These are phyloP conservation scores for Naegleria lovaniensis DNA, from an alignment of 208 protist species.

Conservation along the genomic window DNA sequence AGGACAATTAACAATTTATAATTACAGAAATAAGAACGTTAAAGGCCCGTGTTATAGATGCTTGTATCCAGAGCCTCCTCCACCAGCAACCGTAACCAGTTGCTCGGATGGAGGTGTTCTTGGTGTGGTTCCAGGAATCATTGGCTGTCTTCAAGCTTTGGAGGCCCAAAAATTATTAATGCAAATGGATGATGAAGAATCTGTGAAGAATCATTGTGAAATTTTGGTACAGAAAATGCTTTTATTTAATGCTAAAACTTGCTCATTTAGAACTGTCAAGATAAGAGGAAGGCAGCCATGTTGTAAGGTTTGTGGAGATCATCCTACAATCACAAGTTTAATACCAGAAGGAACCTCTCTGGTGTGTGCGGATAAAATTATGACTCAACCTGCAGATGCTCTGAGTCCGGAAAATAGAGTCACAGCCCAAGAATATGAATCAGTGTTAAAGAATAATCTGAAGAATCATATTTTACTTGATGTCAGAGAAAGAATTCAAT, in stretches of 20 bases:
- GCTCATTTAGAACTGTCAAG: conserved; percentile 58
- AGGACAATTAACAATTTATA: conserved; percentile 83
- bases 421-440: neutral
- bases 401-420: conserved; percentile 14
- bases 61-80: conserved; percentile 75
- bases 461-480: conserved; percentile 18
- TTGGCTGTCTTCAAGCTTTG: conserved; percentile 83
- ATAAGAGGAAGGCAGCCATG: conserved; percentile 51
- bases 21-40: conserved; percentile 38
- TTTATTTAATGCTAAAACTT: conserved; percentile 69
- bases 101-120: conserved; percentile 84
- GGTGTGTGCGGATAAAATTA: neutral
- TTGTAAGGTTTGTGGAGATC: conserved; percentile 61
- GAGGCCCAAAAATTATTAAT: conserved; percentile 76
- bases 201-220: neutral
- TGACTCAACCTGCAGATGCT: neutral
- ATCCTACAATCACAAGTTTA: conserved; percentile 7
- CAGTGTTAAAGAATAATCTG: neutral
- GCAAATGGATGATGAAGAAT: conserved; percentile 49
- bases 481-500: conserved; percentile 25
- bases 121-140: conserved; percentile 79
- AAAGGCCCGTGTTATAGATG: conserved; percentile 79
- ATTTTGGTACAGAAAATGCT: conserved; percentile 63
- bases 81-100: conserved; percentile 63
- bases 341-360: neutral